phyloP scores from a whole-genome alignment of 768 basidiomycete species.

The Boletus fagicola region DNA sequence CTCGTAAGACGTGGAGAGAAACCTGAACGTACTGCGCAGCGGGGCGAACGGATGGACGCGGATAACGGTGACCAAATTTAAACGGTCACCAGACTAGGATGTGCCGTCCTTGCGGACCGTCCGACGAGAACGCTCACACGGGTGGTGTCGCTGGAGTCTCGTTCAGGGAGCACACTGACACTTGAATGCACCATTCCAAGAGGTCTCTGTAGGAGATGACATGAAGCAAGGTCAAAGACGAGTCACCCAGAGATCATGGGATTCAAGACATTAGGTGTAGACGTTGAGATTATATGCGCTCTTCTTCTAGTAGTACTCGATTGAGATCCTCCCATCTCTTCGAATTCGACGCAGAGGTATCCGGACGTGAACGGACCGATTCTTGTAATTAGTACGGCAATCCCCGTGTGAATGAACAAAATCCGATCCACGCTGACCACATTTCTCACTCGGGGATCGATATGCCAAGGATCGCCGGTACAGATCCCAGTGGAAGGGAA shows the following conservation, averaged over 20 bases:
- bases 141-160: too few relatives aligned
- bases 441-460: not conserved
- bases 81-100: not conserved
- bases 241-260: not conserved
- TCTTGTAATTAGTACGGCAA: not conserved
- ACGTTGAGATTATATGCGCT: too few relatives aligned
- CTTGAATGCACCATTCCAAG: not conserved
- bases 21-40: not conserved
- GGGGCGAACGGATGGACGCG: not conserved
- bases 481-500: constrained; percentile 1
- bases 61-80: not conserved
- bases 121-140: not conserved
- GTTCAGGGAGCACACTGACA: not conserved
- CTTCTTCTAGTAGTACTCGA: too few relatives aligned
- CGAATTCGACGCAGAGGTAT: not conserved
- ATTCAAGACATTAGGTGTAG: not conserved
- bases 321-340: not conserved
- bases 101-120: not conserved
- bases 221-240: not conserved
- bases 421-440: not conserved
- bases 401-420: not conserved
- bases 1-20: not conserved
- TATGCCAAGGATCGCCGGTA: not conserved
- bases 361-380: not conserved
- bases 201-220: not conserved